These are phyloP conservation scores for Penicillium malachiteum DNA, from an alignment of 495 filamentous ascomycete species.

Conservation along the genomic window DNA sequence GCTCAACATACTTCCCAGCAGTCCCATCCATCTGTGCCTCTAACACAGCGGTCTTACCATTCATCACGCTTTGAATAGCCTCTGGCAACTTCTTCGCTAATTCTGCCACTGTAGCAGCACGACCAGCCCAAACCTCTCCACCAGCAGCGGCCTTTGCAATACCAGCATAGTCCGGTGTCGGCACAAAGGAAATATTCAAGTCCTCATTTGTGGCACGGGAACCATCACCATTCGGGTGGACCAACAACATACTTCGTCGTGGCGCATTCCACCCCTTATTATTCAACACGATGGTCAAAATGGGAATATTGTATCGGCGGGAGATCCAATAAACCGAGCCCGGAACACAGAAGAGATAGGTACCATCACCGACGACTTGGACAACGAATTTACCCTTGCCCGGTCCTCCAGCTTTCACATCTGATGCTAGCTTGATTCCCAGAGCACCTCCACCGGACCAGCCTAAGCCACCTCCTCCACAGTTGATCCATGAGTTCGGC, in stretches of 20 bases:
- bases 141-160: slow-evolving; percentile 89
- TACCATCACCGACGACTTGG: slow-evolving; percentile 91
- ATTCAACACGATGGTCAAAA: slow-evolving; percentile 89
- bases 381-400: slow-evolving; percentile 82
- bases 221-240: slow-evolving; percentile 79
- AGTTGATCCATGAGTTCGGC: slow-evolving; percentile 88
- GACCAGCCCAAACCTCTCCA: slow-evolving; percentile 69
- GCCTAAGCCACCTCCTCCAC: slow-evolving; percentile 87
- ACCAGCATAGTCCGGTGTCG: slow-evolving; percentile 83
- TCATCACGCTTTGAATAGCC: slow-evolving; percentile 66
- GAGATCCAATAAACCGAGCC: slow-evolving; percentile 93
- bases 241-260: slow-evolving; percentile 68
- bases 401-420: slow-evolving; percentile 53
- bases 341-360: slow-evolving; percentile 85
- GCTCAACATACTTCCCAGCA: slow-evolving; percentile 35
- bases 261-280: slow-evolving; percentile 96
- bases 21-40: slow-evolving; percentile 52
- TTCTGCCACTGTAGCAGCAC: slow-evolving; percentile 61
- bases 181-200: slow-evolving; percentile 85
- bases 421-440: slow-evolving; percentile 83
- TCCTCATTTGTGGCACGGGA: slow-evolving; percentile 78
- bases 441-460: slow-evolving; percentile 92
- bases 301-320: slow-evolving; percentile 79
- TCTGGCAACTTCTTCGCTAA: slow-evolving; percentile 59
- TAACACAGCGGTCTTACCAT: slow-evolving; percentile 67